Base-by-base conservation (phyloP, 2,329 filamentous ascomycete genomes). In the Claviceps arundinis region DNA sequence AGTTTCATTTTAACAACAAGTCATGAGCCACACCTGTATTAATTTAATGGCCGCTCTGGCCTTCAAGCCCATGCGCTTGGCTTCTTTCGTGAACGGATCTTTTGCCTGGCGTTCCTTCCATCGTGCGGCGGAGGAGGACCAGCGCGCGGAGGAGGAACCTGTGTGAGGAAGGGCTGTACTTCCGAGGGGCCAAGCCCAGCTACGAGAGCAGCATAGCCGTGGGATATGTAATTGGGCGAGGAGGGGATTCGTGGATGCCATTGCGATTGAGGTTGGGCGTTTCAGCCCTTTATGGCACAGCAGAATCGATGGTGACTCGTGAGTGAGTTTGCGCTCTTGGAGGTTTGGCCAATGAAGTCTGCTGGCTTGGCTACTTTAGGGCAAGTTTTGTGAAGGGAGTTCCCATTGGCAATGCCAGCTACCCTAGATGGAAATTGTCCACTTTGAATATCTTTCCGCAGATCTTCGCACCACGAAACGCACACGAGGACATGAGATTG, bases 11-110 rank as follows among this genome's bases (percentile, higher is more conserved):
- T 4, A 34, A 34, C 9, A 4, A 34, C 9, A 11, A 4, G 30
- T 34, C 30, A 34, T 34, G 30, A 5, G 16, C 13, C 38, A n/a
- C 42, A 89, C 89, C 74, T 96, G 87, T 17, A 96, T 69, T 9
- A 98, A 73, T 68, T 98, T 98, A 68, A 93, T 96, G 0, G 90
- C 93, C 26, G 93, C 93, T 56, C 93, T 81, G 61, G 89, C 94
- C 68, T 91, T 96, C 53, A 96, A 71, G 0, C 84, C 84, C 58
- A 86, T 77, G 2, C 94, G 81, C 62, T 82, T 85, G 46, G 93
- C 90, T 60, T 86, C 80, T 52, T 79, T 80, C 0, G 85, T 79
- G 64, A 82, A 95, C 17, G 68, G 69, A 69, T 98, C 93, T 42
- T 69, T 76, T 41, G 73, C 73, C 63, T 96, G 90, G 19, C 93